Percentiles rank a stretch among this genome's conserved stretches.
These are phyloP conservation scores for Amphicarpaea edgeworthii DNA, from an alignment of 306 rosid genomes.

Conservation along the genomic window DNA sequence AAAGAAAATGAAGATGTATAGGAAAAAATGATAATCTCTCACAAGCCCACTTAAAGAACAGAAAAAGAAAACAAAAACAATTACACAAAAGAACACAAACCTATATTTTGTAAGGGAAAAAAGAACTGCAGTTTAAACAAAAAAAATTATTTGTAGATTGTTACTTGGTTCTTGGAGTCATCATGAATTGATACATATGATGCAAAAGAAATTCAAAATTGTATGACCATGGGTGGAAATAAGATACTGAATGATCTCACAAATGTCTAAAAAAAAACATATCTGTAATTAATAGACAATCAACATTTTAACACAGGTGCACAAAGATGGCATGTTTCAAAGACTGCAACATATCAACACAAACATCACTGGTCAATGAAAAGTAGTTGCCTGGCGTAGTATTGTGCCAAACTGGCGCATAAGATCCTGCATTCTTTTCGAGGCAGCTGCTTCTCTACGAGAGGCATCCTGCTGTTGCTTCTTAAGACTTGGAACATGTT, in stretches of 20 bases:
- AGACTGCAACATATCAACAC: slow-evolving; percentile 20
- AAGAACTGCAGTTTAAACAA: background rate
- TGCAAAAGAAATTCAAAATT: slow-evolving; percentile 11
- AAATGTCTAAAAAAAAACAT: slow-evolving; percentile 8
- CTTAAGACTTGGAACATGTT: slow-evolving; percentile 72
- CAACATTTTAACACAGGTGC: background rate
- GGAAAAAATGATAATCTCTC: background rate
- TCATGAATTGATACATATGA: background rate
- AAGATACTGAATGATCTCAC: background rate
- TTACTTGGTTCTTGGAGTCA: background rate
- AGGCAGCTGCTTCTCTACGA: slow-evolving; percentile 78
- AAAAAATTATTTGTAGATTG: background rate
- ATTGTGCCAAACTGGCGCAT: slow-evolving; percentile 88
- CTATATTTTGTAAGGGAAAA: background rate
- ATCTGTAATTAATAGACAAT: background rate
- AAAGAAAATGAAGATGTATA: background rate
- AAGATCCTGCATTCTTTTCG: slow-evolving; percentile 93
- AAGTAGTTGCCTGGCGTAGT: slow-evolving; percentile 71
- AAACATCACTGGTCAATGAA: slow-evolving; percentile 17
- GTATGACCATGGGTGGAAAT: background rate
- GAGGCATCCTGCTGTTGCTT: slow-evolving; percentile 84
- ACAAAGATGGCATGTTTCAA: slow-evolving; percentile 12
- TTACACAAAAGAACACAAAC: background rate
- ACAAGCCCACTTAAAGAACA: background rate
- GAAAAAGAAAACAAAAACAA: background rate